Conservation (phyloP, 441 rosid genomes). For the Capsella rubella region DNA sequence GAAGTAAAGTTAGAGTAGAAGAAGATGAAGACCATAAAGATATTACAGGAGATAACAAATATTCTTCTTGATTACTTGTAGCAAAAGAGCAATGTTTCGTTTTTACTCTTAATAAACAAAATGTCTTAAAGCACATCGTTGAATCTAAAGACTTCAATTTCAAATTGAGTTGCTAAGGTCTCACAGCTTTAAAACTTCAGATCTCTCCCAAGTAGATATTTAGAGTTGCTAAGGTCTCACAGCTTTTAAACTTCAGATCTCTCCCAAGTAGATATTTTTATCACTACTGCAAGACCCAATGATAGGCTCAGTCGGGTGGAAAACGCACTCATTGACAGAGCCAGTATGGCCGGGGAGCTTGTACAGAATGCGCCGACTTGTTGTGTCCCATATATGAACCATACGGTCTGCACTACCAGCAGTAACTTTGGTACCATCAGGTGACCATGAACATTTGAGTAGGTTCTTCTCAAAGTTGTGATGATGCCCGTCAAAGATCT, state of each 20-base stretch:
- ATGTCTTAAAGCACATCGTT: constrained; percentile 29
- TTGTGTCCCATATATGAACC: constrained; percentile 97
- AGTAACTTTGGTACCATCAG: constrained; percentile 94
- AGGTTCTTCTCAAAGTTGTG: constrained; percentile 94
- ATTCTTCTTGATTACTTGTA: constrained; percentile 36
- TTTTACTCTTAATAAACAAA: constrained; percentile 30
- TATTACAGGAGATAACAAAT: constrained; percentile 28
- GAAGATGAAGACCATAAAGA: constrained; percentile 43
- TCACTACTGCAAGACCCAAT: constrained; percentile 94
- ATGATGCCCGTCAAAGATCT: constrained; percentile 89
- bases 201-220: constrained; percentile 89
- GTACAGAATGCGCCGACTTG: constrained; percentile 77
- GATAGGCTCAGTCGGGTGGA: constrained; percentile 85
- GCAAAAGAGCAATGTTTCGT: constrained; percentile 27
- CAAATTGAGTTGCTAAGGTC: not conserved
- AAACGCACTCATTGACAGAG: constrained; percentile 82
- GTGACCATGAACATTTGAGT: constrained; percentile 89
- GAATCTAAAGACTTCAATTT: constrained; percentile 33
- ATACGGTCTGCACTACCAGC: constrained; percentile 93
- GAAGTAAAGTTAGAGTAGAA: constrained; percentile 56
- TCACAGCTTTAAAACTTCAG: constrained; percentile 43
- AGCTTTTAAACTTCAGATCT: constrained; percentile 55
- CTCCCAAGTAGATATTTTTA: constrained; percentile 86
- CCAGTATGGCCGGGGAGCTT: constrained; percentile 97
- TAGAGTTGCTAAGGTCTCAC: constrained; percentile 10